These are phyloP conservation scores for Pseudevernia furfuracea DNA, from an alignment of 495 filamentous ascomycete species.

Conservation along the genomic window DNA sequence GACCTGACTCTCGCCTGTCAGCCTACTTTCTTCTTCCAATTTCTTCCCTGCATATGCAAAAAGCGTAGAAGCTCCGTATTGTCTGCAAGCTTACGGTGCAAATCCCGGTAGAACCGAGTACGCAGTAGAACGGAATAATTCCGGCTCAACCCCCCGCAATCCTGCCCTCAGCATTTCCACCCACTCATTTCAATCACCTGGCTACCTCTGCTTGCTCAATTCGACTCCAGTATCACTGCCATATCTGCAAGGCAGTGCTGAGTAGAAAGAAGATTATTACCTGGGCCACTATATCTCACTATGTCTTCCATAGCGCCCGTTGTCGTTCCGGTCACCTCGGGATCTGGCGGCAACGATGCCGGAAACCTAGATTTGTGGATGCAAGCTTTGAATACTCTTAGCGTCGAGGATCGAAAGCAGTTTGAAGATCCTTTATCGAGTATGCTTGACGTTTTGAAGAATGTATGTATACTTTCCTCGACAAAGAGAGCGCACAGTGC, in stretches of 20 bases:
- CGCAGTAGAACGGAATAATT: no score
- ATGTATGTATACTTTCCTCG: not conserved
- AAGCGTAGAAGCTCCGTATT: no score
- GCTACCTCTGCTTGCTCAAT: no score
- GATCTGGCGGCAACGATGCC: not conserved
- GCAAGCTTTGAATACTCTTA: not conserved
- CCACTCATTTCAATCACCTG: no score
- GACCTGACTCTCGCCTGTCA: no score
- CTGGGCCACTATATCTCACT: not conserved
- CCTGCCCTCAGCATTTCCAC: no score
- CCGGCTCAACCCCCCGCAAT: no score
- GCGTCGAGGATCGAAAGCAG: not conserved
- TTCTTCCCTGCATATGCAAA: no score
- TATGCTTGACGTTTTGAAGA: not conserved
- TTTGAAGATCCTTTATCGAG: not conserved
- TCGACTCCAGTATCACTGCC: no score
- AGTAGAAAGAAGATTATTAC: not conserved
- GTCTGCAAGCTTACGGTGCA: no score
- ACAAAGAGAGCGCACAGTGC: not conserved
- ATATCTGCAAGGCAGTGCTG: not conserved
- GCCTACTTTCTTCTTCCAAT: no score
- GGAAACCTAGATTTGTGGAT: not conserved
- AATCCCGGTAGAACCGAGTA: no score
- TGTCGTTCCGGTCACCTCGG: not conserved
- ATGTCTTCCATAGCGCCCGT: not conserved